Evolutionary conservation across 306 rosid genomes (phyloP).

Genomic region (Quercus mongolica): DNA sequence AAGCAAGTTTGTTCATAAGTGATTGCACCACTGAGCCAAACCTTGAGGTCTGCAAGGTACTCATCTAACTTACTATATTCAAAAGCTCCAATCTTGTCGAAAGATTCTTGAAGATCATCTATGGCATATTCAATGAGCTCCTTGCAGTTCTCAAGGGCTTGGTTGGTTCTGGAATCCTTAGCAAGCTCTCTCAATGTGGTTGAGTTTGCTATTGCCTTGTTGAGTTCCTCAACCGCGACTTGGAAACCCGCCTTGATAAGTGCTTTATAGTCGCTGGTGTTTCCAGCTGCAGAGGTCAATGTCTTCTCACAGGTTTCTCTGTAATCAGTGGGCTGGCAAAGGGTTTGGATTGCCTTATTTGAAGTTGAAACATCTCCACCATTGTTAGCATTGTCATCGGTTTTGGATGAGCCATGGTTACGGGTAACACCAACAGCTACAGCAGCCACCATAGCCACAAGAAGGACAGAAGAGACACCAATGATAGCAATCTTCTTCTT

Average conservation of each 20-base stretch:
- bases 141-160: slow-evolving; percentile 52
- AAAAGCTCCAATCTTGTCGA: slow-evolving; percentile 29
- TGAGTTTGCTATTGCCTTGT: slow-evolving; percentile 30
- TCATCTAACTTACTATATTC: slow-evolving; percentile 30
- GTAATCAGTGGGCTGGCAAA: slow-evolving; percentile 62
- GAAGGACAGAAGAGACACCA: slow-evolving; percentile 34
- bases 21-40: slow-evolving; percentile 61
- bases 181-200: slow-evolving; percentile 26
- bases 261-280: slow-evolving; percentile 34
- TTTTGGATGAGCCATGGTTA: neutral
- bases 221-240: slow-evolving; percentile 23
- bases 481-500: slow-evolving; percentile 45
- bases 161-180: slow-evolving; percentile 41
- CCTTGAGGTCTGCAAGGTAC: slow-evolving; percentile 46
- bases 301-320: slow-evolving; percentile 44
- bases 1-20: slow-evolving; percentile 63
- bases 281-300: slow-evolving; percentile 1
- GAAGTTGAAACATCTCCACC: neutral
- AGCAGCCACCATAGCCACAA: slow-evolving; percentile 56
- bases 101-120: slow-evolving; percentile 39
- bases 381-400: neutral
- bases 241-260: slow-evolving; percentile 44
- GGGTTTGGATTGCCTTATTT: slow-evolving; percentile 24
- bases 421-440: slow-evolving; percentile 41
- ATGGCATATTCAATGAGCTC: slow-evolving; percentile 58